Evolutionary conservation across 306 rosid species (phyloP), one percentile per base, ranked within the genome.

Genomic region (Urtica urens): DNA sequence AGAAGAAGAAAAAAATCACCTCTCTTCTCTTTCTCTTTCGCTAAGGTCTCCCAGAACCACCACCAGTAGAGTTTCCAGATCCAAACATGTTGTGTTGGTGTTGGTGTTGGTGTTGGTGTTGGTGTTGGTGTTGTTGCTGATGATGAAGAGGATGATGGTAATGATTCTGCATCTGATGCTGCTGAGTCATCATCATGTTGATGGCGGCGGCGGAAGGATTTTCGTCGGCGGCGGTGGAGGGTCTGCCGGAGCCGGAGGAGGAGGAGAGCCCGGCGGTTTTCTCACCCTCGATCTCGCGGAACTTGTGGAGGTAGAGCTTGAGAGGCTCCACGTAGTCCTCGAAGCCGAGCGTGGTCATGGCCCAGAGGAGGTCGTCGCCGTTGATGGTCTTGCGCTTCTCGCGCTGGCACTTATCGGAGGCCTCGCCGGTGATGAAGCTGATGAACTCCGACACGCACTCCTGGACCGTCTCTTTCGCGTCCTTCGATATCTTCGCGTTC

Each of bases 361-460:
- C 86, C 86, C 78, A 78, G 48, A 78, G 25, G 0, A 78, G 61
- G 66, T 74, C 86, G n/a, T 78, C 81, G 15, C 81, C 86, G 78
- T 71, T 74, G 74, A 78, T 62, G 0, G 74, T 74, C 58, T 70
- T 71, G 20, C 76, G 43, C 69, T 74, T 71, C 65, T 78, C 79
- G 10, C 72, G 68, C 53, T 71, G 78, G 59, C 86, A 71, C 78
- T 78, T 78, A 10, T 78, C 76, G 0, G 74, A 68, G 0, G 86
- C 86, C 24, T 71, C 81, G 2, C 79, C 74, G 0, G 81, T 74
- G 38, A 78, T 59, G 78, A 74, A 74, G 59, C 76, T 71, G 3
- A 78, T 71, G 56, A 78, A 78, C 78, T 78, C 78, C 0, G 81
- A 71, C 1, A 74, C 78, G 5, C 86, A 78, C 74, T 78, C 81